Evolutionary conservation across 2,329 filamentous ascomycete species (phyloP), one percentile per base, ranked within the genome.

Genomic region (Epichloe aotearoae): DNA sequence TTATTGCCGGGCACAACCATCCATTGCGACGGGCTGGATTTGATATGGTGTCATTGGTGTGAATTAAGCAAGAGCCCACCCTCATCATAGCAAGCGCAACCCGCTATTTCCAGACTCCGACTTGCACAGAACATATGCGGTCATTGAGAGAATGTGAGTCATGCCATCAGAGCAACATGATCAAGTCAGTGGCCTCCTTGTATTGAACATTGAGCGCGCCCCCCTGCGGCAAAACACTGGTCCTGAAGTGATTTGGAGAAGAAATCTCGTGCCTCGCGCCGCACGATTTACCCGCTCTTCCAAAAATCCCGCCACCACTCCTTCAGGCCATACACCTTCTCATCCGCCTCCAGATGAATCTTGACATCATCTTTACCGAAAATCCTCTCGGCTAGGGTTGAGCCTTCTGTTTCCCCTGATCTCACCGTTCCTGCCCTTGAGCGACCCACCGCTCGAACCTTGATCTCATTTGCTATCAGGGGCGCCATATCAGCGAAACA

Each of bases 401-500:
- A 33, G 5, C 6, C 70, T 72, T 17, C 67, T 34, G 65, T 57
- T 56, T 68, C 65, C 20, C 23, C 50, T 47, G 5, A 2, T 7
- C 17, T 56, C 60, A 4, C 47, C 47, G 63, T 64, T 49, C 52
- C 52, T 23, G 72, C 65, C 4, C 69, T 57, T 53, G 72, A 71
- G 47, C 73, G 69, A 43, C 66, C 61, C 0, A 68, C 63, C 3
- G 87, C 86, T 19, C 88, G 74, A 30, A 86, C 76, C 52, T 76
- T 75, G 53, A 97, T 93, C 54, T 83, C 82, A 2, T 76, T 73
- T 0, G 88, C 79, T 4, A 97, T 66, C 45, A 76, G 71, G 0
- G 88, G 88, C 6, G 91, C 91, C 1, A 95, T 83, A 53, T 95
- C 90, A 1, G 88, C 85, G 62, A 83, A 97, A 64, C 90, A 96